Evolutionary conservation across 2,329 filamentous ascomycete species (phyloP).

Genomic region (Aspergillus costaricaensis): DNA sequence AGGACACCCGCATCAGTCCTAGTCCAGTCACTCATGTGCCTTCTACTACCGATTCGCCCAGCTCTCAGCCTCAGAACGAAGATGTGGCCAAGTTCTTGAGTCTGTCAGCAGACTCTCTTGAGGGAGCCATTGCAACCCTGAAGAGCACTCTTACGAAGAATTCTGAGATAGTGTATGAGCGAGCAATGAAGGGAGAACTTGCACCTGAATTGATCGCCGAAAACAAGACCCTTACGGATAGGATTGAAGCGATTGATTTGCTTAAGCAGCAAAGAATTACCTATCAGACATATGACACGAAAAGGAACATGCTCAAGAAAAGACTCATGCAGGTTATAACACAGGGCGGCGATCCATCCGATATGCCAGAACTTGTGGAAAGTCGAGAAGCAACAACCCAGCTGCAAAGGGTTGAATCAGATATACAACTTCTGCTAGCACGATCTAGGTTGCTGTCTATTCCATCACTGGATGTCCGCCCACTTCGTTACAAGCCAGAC

Average conservation of each 20-base stretch:
- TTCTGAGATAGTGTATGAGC: conserved; percentile 40
- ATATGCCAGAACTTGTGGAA: conserved; percentile 37
- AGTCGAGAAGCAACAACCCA: conserved; percentile 36
- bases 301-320: conserved; percentile 38
- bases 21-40: conserved; percentile 17
- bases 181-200: conserved; percentile 39
- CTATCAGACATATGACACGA: conserved; percentile 31
- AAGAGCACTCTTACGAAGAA: conserved; percentile 36
- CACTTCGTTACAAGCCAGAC: background rate
- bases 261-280: conserved; percentile 32
- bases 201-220: conserved; percentile 37
- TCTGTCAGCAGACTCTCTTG: conserved; percentile 30
- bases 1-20: background rate
- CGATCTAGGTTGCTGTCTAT: conserved; percentile 30
- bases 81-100: conserved; percentile 35
- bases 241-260: conserved; percentile 41
- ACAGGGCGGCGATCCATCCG: conserved; percentile 35
- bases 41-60: conserved; percentile 8
- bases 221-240: conserved; percentile 38
- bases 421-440: conserved; percentile 37
- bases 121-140: conserved; percentile 30
- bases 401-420: conserved; percentile 36
- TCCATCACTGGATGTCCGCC: background rate
- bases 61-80: conserved; percentile 24
- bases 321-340: conserved; percentile 39